phyloP scores from a whole-genome alignment of 139 green algal species.

The Chlorella sp. region DNA sequence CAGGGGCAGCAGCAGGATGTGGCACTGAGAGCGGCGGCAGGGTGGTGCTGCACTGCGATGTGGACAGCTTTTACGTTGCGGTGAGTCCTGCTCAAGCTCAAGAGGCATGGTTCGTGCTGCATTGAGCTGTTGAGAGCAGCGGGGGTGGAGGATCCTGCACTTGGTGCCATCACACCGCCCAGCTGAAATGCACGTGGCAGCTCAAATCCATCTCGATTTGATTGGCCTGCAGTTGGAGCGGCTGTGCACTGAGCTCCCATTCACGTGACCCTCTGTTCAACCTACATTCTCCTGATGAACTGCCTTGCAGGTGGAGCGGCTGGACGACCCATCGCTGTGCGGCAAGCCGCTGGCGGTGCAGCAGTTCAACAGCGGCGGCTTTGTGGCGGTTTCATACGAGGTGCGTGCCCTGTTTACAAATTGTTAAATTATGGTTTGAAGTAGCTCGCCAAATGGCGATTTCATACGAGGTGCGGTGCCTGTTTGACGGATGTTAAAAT shows the following conservation, averaged over 20 bases:
- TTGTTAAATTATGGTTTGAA: no score
- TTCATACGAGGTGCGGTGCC: conserved; percentile 64
- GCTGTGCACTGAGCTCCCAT: no score
- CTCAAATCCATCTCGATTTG: no score
- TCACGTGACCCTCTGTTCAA: no score
- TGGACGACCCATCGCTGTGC: conserved; percentile 63
- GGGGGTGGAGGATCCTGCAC: no score
- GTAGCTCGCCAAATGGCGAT: conserved; percentile 34
- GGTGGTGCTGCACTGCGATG: conserved; percentile 43
- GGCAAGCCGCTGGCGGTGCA: conserved; percentile 65
- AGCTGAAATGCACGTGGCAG: no score
- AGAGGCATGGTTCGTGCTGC: no score
- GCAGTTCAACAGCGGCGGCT: conserved; percentile 76
- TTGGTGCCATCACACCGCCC: no score
- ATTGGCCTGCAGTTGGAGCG: no score
- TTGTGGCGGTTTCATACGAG: conserved; percentile 76
- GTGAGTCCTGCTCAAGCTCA: not conserved
- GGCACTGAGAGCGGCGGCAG: not conserved
- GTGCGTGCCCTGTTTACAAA: not conserved
- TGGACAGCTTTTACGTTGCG: conserved; percentile 66
- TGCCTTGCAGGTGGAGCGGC: conserved; percentile 58
- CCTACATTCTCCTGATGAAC: no score
- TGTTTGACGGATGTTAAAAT: no score
- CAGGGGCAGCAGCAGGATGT: not conserved
- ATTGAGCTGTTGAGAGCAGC: no score